Conservation (phyloP, 169 alveolate genomes). For the Cryptosporidium canis region DNA sequence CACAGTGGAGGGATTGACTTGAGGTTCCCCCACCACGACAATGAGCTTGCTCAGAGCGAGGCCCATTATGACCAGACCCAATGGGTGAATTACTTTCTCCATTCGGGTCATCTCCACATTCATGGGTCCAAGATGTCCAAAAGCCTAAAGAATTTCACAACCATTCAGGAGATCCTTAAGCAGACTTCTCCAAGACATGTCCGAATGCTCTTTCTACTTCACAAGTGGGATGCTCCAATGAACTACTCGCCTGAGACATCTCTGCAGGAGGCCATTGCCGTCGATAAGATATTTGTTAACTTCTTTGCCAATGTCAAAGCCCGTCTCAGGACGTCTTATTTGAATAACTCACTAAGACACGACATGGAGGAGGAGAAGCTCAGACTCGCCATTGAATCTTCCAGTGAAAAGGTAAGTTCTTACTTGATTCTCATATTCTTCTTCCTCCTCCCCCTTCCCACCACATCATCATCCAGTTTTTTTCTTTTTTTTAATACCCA, state of each 20-base stretch:
- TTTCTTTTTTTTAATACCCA: no score
- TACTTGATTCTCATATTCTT: slow-evolving; percentile 73
- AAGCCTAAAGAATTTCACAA: slow-evolving; percentile 95
- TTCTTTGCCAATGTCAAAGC: slow-evolving; percentile 92
- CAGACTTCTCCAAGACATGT: slow-evolving; percentile 85
- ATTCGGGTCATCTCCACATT: slow-evolving; percentile 98
- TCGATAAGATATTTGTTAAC: slow-evolving; percentile 90
- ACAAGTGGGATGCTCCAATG: slow-evolving; percentile 91
- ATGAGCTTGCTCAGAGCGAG: slow-evolving; percentile 98
- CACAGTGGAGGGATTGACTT: slow-evolving; percentile 99
- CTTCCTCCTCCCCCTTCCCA: slow-evolving; percentile 37
- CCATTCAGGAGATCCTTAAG: slow-evolving; percentile 89
- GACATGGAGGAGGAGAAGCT: slow-evolving; percentile 80
- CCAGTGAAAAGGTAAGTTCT: slow-evolving; percentile 83
- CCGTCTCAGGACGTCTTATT: slow-evolving; percentile 79
- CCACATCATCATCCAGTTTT: no score
- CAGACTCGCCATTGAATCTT: slow-evolving; percentile 73
- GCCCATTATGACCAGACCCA: slow-evolving; percentile 92
- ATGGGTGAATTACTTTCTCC: slow-evolving; percentile 95
- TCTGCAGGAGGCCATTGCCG: slow-evolving; percentile 91
- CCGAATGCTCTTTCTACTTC: slow-evolving; percentile 89
- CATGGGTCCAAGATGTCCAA: slow-evolving; percentile 98
- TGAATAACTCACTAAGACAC: slow-evolving; percentile 81
- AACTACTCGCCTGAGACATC: slow-evolving; percentile 84
- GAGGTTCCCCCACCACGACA: slow-evolving; percentile 99